Evolutionary conservation across 331 rosid species (phyloP).

Genomic region (Dryas integrifolia): DNA sequence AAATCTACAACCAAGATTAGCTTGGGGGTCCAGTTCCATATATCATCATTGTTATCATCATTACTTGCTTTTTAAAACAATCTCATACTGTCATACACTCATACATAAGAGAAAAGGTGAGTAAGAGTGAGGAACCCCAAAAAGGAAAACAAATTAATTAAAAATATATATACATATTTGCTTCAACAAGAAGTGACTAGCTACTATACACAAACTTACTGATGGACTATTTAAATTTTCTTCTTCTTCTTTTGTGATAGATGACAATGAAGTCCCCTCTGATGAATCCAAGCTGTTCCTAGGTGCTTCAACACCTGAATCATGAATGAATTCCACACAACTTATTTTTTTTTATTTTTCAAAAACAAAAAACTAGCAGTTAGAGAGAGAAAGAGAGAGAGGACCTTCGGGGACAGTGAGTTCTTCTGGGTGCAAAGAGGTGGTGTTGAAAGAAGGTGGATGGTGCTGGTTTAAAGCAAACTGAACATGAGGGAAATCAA

Average conservation of each 20-base stretch:
- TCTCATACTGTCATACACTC: too few species aligned
- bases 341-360: background rate
- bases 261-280: conserved; percentile 39
- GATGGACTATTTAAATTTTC: conserved; percentile 47
- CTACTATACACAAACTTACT: conserved; percentile 38
- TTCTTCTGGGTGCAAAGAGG: conserved; percentile 29
- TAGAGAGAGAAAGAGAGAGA: background rate
- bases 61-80: conserved; percentile 24
- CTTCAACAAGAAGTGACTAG: background rate
- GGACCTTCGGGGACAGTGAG: conserved; percentile 40
- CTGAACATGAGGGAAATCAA: conserved; percentile 65
- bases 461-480: conserved; percentile 38
- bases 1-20: conserved; percentile 6
- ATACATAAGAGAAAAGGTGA: background rate
- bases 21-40: background rate
- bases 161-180: background rate
- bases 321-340: background rate
- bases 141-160: conserved; percentile 4
- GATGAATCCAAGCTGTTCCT: conserved; percentile 71
- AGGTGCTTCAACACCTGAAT: conserved; percentile 74
- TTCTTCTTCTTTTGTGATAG: conserved; percentile 45
- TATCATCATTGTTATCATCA: conserved; percentile 22
- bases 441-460: conserved; percentile 21
- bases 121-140: background rate
- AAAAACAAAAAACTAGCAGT: too few species aligned